Evolutionary conservation across 2,329 filamentous ascomycete species (phyloP).

Genomic region (Fusarium guadeloupense): DNA sequence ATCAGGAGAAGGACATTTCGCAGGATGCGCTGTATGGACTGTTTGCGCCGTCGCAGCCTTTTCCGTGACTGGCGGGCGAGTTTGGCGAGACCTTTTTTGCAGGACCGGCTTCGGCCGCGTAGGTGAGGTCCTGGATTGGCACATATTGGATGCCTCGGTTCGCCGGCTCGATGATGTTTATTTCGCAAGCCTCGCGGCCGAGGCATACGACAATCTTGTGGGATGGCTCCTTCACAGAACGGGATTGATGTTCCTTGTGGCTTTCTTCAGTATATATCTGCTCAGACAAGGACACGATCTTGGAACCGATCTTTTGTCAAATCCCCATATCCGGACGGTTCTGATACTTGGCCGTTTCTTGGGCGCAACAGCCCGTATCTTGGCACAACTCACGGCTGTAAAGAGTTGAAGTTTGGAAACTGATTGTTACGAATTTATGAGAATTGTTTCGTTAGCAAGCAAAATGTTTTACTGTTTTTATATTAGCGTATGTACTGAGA

Average conservation of each 20-base stretch:
- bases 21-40: slow-evolving; percentile 46
- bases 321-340: no score
- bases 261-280: no score
- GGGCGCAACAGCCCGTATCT: neutral
- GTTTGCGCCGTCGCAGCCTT: slow-evolving; percentile 45
- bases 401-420: neutral
- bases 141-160: neutral
- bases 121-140: neutral
- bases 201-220: neutral
- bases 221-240: neutral
- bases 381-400: neutral
- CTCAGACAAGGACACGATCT: neutral
- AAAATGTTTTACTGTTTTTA: neutral
- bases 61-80: slow-evolving; percentile 40
- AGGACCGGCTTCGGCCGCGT: slow-evolving; percentile 24
- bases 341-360: no score
- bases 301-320: neutral
- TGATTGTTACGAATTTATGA: slow-evolving; percentile 23
- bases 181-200: slow-evolving; percentile 1
- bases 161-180: neutral
- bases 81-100: slow-evolving; percentile 32
- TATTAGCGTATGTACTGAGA: slow-evolving; percentile 3
- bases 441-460: slow-evolving; percentile 1
- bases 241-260: neutral
- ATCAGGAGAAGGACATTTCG: slow-evolving; percentile 46